phyloP scores from a whole-genome alignment of 495 filamentous ascomycete genomes.

The Sordaria brevicollis region DNA sequence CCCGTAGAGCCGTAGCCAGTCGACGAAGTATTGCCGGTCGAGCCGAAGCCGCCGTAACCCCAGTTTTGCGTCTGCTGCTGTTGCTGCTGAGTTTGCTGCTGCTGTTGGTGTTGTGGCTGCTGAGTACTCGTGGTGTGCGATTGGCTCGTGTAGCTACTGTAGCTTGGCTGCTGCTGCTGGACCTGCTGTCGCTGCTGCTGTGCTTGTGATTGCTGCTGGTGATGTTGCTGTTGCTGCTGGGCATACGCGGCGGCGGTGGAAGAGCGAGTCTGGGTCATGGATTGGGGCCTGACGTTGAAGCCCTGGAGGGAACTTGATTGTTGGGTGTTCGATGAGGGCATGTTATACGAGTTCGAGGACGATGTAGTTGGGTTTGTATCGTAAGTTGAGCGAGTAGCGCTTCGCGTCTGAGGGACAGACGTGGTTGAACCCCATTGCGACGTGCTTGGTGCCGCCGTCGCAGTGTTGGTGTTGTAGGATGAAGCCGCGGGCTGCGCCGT shows the following conservation, averaged over 20 bases:
- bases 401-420: conserved; percentile 9
- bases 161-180: conserved; percentile 7
- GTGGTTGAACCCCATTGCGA: conserved; percentile 15
- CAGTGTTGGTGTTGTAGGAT: conserved; percentile 10
- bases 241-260: conserved; percentile 9
- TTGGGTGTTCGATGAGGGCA: conserved; percentile 4
- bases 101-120: conserved; percentile 4
- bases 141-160: conserved; percentile 10
- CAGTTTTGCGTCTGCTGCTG: conserved; percentile 2
- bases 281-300: conserved; percentile 17
- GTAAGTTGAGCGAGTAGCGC: conserved; percentile 8
- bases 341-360: conserved; percentile 2
- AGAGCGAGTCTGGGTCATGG: conserved; percentile 8
- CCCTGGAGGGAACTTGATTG: conserved; percentile 14
- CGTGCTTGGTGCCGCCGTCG: conserved; percentile 5
- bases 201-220: conserved; percentile 6
- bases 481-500: conserved; percentile 13
- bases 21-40: conserved; percentile 2
- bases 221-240: conserved; percentile 16
- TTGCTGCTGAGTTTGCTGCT: not conserved
- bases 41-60: conserved; percentile 5
- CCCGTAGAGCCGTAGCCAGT: conserved; percentile 8
- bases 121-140: conserved; percentile 6
- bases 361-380: conserved; percentile 7
- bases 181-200: conserved; percentile 11